Evolutionary conservation across 805 yeast species (phyloP).

Genomic region (Candida corydali): DNA sequence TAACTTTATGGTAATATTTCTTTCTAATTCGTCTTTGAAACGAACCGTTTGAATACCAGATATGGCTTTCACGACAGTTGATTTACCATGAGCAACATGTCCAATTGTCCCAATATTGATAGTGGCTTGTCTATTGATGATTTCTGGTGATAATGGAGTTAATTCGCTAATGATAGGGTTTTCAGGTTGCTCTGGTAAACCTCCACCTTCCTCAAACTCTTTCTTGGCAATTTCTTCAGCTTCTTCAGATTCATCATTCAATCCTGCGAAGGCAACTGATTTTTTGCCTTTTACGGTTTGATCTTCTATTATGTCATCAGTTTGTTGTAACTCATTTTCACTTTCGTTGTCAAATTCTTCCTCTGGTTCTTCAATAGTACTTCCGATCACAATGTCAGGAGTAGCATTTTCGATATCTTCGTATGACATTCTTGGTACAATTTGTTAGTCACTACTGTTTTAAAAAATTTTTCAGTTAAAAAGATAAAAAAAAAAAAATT

Average conservation of each 20-base stretch:
- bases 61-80: constrained; percentile 91
- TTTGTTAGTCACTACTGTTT: not conserved
- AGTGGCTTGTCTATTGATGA: constrained; percentile 98
- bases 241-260: constrained; percentile 56
- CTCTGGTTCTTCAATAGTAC: constrained; percentile 35
- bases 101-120: constrained; percentile 97
- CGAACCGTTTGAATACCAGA: constrained; percentile 99
- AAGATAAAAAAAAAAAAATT: constrained; percentile 5
- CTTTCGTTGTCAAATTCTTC: constrained; percentile 42
- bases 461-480: constrained; percentile 5
- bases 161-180: constrained; percentile 77
- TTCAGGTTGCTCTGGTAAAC: constrained; percentile 93
- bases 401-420: constrained; percentile 80
- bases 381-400: constrained; percentile 78
- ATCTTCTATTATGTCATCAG: constrained; percentile 38
- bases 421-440: constrained; percentile 47
- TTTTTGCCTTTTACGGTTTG: constrained; percentile 45
- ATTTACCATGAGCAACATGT: constrained; percentile 94
- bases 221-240: constrained; percentile 72
- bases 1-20: constrained; percentile 96
- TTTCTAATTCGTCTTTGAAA: constrained; percentile 97
- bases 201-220: constrained; percentile 98
- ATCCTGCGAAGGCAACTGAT: constrained; percentile 77
- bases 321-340: constrained; percentile 42
- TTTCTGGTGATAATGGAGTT: constrained; percentile 90